phyloP scores from a whole-genome alignment of 2,329 filamentous ascomycete species.

The Periconia macrospinosa region DNA sequence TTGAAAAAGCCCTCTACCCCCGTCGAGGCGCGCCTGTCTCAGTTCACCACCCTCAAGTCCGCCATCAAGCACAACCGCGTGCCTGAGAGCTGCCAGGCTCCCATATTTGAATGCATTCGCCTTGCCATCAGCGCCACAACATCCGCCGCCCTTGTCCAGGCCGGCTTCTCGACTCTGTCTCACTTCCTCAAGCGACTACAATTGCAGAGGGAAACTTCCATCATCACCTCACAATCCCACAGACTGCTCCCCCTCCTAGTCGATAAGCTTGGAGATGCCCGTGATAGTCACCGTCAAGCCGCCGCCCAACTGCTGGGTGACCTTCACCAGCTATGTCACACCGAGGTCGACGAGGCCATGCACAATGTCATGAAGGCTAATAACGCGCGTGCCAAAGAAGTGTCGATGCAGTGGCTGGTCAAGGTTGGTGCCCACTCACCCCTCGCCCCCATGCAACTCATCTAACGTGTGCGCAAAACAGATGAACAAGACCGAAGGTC shows the following conservation, averaged over 20 bases:
- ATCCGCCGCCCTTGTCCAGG: conserved; percentile 70
- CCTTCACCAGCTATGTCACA: conserved; percentile 68
- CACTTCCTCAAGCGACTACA: conserved; percentile 85
- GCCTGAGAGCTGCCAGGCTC: conserved; percentile 69
- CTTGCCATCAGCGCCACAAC: conserved; percentile 76
- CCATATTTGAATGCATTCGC: conserved; percentile 81
- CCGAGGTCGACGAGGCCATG: conserved; percentile 78
- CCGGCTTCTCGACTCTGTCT: conserved; percentile 83
- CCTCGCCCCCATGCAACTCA: conserved; percentile 1
- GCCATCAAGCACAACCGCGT: conserved; percentile 92
- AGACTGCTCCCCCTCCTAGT: conserved; percentile 74
- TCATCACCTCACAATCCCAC: conserved; percentile 68
- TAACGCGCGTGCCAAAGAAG: conserved; percentile 82
- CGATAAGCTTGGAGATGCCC: conserved; percentile 84
- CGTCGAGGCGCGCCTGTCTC: conserved; percentile 70
- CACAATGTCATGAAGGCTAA: conserved; percentile 76
- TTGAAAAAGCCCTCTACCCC: conserved; percentile 66
- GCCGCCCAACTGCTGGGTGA: conserved; percentile 77
- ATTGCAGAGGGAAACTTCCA: conserved; percentile 77
- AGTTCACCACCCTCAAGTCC: conserved; percentile 76
- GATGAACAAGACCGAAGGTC: conserved; percentile 78
- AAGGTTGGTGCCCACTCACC: conserved; percentile 54
- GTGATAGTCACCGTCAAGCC: conserved; percentile 78
- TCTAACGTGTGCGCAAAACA: conserved; percentile 39
- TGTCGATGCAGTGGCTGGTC: conserved; percentile 81